These are phyloP conservation scores for Rhizopogon vulgaris DNA, from an alignment of 768 basidiomycete genomes.

Conservation along the genomic window DNA sequence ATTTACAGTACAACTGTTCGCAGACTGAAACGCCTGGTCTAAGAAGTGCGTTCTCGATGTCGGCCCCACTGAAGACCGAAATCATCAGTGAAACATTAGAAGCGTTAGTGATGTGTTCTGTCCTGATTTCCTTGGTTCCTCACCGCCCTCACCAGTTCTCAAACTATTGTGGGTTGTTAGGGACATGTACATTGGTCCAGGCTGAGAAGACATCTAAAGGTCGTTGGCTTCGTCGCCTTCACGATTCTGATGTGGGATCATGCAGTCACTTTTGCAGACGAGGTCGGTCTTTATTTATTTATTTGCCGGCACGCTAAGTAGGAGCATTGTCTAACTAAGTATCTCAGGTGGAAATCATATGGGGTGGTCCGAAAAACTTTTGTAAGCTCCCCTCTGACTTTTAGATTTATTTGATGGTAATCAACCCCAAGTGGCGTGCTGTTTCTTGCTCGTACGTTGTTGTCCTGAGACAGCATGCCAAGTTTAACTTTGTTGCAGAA, in stretches of 20 bases:
- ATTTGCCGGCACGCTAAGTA: neutral
- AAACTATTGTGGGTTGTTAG: neutral
- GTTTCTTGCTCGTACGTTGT: constrained; percentile 32
- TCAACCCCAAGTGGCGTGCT: constrained; percentile 20
- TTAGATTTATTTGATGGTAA: neutral
- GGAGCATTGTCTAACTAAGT: neutral
- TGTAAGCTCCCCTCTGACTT: constrained; percentile 19
- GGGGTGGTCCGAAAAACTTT: constrained; percentile 29
- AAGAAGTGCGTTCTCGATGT: neutral
- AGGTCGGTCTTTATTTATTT: constrained; percentile 18
- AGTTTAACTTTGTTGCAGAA: constrained; percentile 36
- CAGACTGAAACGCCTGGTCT: neutral
- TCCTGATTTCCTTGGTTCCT: neutral
- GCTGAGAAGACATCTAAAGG: constrained; percentile 25
- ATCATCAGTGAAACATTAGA: neutral
- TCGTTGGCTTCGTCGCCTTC: constrained; percentile 46
- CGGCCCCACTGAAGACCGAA: neutral
- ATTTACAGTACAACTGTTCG: no score
- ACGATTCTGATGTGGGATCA: constrained; percentile 46
- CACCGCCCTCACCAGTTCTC: neutral
- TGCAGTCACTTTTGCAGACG: constrained; percentile 31
- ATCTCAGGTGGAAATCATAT: constrained; percentile 29
- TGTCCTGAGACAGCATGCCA: neutral
- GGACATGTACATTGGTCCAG: neutral
- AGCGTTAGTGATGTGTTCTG: neutral